phyloP scores from a whole-genome alignment of 2,329 filamentous ascomycete genomes.

The Exutisphaerella laricina region DNA sequence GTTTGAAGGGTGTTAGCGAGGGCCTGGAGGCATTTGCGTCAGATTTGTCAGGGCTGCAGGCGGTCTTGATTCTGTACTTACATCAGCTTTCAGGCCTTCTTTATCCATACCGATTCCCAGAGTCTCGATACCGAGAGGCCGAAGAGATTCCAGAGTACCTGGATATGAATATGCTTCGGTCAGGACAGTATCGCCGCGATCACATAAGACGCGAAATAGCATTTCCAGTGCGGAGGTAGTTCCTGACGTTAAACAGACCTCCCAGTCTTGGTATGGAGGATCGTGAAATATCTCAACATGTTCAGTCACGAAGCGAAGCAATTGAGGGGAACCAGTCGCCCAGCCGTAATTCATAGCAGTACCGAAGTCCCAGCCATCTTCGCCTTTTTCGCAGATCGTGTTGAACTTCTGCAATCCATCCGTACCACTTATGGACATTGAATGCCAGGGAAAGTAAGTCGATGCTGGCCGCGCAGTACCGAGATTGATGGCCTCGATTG shows the following conservation, averaged over 20 bases:
- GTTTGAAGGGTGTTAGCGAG: too few species aligned
- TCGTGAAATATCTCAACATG: slow-evolving; percentile 87
- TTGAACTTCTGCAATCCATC: not conserved
- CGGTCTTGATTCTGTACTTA: too few species aligned
- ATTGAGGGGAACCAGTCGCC: slow-evolving; percentile 74
- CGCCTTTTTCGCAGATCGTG: slow-evolving; percentile 12
- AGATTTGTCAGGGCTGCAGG: too few species aligned
- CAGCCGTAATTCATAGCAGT: slow-evolving; percentile 76
- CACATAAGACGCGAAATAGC: slow-evolving; percentile 72
- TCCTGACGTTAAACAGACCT: slow-evolving; percentile 73
- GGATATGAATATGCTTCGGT: slow-evolving; percentile 92
- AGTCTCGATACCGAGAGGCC: slow-evolving; percentile 57
- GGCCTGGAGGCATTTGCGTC: too few species aligned
- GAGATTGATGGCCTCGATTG: slow-evolving; percentile 12
- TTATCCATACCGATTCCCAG: slow-evolving; percentile 60
- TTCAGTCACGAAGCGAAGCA: slow-evolving; percentile 86
- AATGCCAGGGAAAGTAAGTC: slow-evolving; percentile 14
- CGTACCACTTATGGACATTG: slow-evolving; percentile 8
- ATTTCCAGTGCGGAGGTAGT: slow-evolving; percentile 84
- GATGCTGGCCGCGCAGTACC: slow-evolving; percentile 14
- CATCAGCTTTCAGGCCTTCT: slow-evolving; percentile 57
- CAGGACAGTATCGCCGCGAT: slow-evolving; percentile 69
- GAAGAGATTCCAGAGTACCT: slow-evolving; percentile 63
- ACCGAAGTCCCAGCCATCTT: slow-evolving; percentile 21
- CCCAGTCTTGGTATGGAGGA: slow-evolving; percentile 88